phyloP scores from a whole-genome alignment of 129 eudicot species.

The Artemisia argyi region DNA sequence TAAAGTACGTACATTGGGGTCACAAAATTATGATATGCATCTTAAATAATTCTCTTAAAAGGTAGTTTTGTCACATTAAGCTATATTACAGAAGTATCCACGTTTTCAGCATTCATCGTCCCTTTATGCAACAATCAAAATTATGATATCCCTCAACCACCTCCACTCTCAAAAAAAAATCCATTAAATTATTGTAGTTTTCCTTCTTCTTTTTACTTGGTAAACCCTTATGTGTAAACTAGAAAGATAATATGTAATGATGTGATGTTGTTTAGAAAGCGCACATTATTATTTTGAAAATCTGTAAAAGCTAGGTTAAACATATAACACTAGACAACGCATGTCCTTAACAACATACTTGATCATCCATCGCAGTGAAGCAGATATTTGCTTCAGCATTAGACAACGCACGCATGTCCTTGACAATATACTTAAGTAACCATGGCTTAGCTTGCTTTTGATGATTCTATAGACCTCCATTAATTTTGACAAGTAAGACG shows the following conservation, averaged over 20 bases:
- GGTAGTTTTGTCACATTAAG: conserved; percentile 15
- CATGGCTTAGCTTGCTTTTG: too few species aligned
- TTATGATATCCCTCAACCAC: not conserved
- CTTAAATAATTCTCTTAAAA: conserved; percentile 5
- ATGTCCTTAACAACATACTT: too few species aligned
- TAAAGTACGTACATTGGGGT: not conserved
- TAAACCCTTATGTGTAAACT: not conserved
- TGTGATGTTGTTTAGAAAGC: too few species aligned
- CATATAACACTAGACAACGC: too few species aligned
- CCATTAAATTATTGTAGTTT: conserved; percentile 2
- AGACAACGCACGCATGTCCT: too few species aligned
- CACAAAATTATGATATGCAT: conserved; percentile 7
- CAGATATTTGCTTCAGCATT: too few species aligned
- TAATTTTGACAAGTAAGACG: too few species aligned
- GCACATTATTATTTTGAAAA: not conserved
- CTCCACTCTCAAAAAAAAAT: conserved; percentile 8
- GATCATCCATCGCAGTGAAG: too few species aligned
- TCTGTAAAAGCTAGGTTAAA: not conserved
- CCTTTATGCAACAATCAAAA: not conserved
- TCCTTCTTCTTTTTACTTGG: not conserved
- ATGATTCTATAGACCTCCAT: too few species aligned
- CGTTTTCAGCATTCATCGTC: not conserved
- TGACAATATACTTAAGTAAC: too few species aligned
- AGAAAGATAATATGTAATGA: not conserved
- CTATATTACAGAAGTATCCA: not conserved